Evolutionary conservation across 2,329 filamentous ascomycete genomes (phyloP), one percentile per base, ranked within the genome.

Genomic region (Ophiostoma tasmaniense): DNA sequence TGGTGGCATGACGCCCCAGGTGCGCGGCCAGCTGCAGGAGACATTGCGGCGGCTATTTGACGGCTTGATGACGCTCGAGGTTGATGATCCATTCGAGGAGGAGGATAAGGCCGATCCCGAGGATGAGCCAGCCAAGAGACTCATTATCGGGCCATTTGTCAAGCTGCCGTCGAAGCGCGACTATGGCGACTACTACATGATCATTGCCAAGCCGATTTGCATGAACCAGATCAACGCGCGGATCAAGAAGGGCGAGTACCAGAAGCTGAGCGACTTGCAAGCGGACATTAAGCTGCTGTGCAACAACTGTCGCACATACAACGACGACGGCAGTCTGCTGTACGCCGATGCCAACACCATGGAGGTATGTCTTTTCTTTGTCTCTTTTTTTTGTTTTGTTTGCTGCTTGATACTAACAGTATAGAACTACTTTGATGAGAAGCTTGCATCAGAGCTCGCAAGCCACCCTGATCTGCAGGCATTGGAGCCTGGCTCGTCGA

Each of bases 181-280:
- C 70, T 99, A 96, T 76, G 90, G 92, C 33, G 93, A 98, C 77
- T 99, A 99, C 81, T 99, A 97, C 78, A 81, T 94, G 76, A 88
- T 97, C 78, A 99, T 99, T 77, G 87, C 90, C 76, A 90, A 89
- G 68, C 95, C 95, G 0, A 97, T 99, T 76, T 94, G 91, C 76
- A 97, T 98, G 90, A 95, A 97, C 74, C 89, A 93, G 77, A 97
- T 99, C 76, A 88, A 92, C 77, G 91, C 90, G 77, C 94, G 92
- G 83, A 97, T 99, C 81, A 97, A 97, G 82, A 94, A 92, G 79
- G 92, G 96, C 76, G 92, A 97, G 76, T 99, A 99, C 79, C 87
- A 87, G 74, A 90, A 86, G 75, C 80, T 97, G 71, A 88, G 86
- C 76, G 91, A 93, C 74, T 87, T 99, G 84, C 86, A 88, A 68